Base-by-base conservation (phyloP, 257 asterid genomes). In the Ocimum tenuiflorum region DNA sequence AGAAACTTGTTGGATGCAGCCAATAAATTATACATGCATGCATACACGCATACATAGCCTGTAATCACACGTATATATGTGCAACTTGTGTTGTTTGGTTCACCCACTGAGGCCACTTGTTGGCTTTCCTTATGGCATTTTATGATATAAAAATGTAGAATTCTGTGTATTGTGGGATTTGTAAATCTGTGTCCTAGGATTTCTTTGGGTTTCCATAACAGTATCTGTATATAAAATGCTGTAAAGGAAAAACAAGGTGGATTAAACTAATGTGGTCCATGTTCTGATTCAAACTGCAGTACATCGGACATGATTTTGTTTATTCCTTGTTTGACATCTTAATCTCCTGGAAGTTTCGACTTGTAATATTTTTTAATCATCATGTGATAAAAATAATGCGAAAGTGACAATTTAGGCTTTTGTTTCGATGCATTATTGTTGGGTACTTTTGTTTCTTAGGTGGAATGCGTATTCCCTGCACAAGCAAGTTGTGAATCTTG, bases 331-430 rank as follows among this genome's bases (percentile, higher is more conserved):
- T 72, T 43, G 72, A 63, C 78, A 73, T 76, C 81, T 71, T 65
- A 72, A 76, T 76, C 74, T 79, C 72, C 77, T 77, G 78, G 75
- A 77, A 74, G 67, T 68, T 73, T 75, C 65, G 75, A 49, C 39
- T 50, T 62, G 14, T 54, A 55, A 20, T 2, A 10, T 70, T 19
- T 10, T 29, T 74, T 11, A 59, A 53, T 63, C 31, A n/a, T 13
- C 54, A 48, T 39, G 20, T 73, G 22, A 49, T 72, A 42, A 39
- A 11, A 54, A 22, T 69, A 75, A 66, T 38, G 70, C 64, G 60
- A 49, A 18, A 75, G 51, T 74, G 78, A 52, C 73, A 65, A 31
- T 17, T 79, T 68, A 58, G 39, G 69, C 47, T 20, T 59, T 58
- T 70, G 64, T 41, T 47, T 66, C 53, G 22, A 39, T 59, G 36